Evolutionary conservation across 805 yeast species (phyloP), one percentile per base, ranked within the genome.

Genomic region (Yueomyces sp.): DNA sequence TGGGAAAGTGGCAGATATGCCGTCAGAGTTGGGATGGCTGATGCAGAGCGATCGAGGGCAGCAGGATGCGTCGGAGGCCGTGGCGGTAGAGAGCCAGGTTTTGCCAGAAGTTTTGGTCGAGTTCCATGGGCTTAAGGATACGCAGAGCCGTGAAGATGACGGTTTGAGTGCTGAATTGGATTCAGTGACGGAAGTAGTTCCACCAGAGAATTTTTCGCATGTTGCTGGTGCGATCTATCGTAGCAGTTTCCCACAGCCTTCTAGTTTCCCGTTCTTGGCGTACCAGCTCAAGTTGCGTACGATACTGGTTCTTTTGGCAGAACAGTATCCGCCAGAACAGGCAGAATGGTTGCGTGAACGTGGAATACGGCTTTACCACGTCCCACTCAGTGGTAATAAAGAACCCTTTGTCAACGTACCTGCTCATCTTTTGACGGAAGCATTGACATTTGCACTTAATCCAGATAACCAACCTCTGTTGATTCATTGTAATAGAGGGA

Each of bases 401-500:
- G 95, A 87, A 55, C 95, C 95, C 8, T 86, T 87, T 65, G 95
- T 85, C 39, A 81, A 83, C 53, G 78, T 78, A 33, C 73, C 80
- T 5, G 71, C 72, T 3, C 80, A 78, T 34, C 67, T 82, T 36
- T 76, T 92, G 31, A 81, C 88, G 1, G 75, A 77, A 46, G 96
- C 96, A 0, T 67, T 90, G 49, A 79, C 81, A 56, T 81, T 87
- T 33, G 85, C 86, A 11, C 60, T 86, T 12, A 72, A 92, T 54
- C 96, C 96, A 0, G 78, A 60, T 27, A 90, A 92, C 62, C 97
- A 87, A 46, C 98, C 98, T 2, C 68, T 92, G 9, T 67, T 92
- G 49, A 85, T 92, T 39, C 98, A 92, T 62, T 92, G 98, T 64
- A 92, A 92, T 64, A 68, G 96, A 46, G 98, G 98, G 8, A 92